A percentile compares a stretch with the other conserved stretches of the same genome.
Evolutionary conservation across 768 basidiomycete species (phyloP).

Genomic region (Lentinula detonsa): DNA sequence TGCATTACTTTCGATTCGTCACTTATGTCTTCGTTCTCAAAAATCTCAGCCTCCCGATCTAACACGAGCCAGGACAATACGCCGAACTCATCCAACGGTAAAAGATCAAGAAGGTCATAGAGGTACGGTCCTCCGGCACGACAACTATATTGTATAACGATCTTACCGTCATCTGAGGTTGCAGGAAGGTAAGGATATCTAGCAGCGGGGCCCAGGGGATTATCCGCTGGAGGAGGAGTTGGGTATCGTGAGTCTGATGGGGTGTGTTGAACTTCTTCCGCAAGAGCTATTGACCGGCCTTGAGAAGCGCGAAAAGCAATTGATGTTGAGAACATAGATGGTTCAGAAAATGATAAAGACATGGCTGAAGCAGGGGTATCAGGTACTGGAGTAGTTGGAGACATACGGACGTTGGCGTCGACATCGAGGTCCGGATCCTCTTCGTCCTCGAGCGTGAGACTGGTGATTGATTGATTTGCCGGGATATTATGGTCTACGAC

Average conservation of each 20-base stretch:
- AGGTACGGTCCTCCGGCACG: constrained; percentile 61
- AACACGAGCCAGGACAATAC: constrained; percentile 63
- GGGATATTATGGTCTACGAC: not conserved
- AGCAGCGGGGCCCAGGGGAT: constrained; percentile 47
- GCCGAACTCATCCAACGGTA: constrained; percentile 59
- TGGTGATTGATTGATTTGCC: not conserved
- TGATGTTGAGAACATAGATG: not conserved
- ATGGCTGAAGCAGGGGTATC: not conserved
- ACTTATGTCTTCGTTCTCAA: constrained; percentile 60
- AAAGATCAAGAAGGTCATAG: constrained; percentile 56
- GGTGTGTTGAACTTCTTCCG: not conserved
- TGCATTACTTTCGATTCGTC: constrained; percentile 79
- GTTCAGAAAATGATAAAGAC: not conserved
- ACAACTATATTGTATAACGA: constrained; percentile 49
- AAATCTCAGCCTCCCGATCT: constrained; percentile 73
- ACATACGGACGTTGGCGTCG: not conserved
- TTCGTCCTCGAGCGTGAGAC: not conserved
- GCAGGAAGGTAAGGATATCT: constrained; percentile 46
- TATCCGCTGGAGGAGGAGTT: constrained; percentile 33
- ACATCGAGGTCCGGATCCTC: not conserved
- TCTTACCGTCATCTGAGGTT: constrained; percentile 38
- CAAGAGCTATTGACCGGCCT: not conserved
- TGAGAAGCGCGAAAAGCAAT: not conserved
- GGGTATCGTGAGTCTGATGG: constrained; percentile 15
- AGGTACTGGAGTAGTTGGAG: not conserved